These are phyloP conservation scores for Carpinus fangiana DNA, from an alignment of 306 rosid species.

Conservation along the genomic window DNA sequence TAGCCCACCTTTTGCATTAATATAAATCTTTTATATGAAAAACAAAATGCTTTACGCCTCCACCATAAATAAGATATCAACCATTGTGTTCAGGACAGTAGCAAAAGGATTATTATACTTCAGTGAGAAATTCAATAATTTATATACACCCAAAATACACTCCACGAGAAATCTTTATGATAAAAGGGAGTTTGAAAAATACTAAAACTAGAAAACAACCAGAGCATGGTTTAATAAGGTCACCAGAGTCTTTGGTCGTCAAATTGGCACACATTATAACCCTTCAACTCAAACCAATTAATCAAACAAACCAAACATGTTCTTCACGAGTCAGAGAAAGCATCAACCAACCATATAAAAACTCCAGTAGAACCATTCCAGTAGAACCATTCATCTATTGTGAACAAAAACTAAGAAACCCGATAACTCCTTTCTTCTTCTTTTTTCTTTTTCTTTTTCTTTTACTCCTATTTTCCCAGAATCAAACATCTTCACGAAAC, in stretches of 20 bases:
- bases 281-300: not conserved
- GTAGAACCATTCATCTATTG: not conserved
- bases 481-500: not conserved
- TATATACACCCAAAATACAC: not conserved
- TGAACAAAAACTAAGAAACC: no score
- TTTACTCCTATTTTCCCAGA: not conserved
- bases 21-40: not conserved
- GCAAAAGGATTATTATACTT: not conserved
- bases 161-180: not conserved
- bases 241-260: not conserved
- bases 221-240: not conserved
- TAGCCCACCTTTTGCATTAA: not conserved
- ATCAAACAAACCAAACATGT: not conserved
- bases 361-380: not conserved
- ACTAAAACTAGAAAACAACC: not conserved
- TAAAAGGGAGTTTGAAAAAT: not conserved
- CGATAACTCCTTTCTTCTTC: no score
- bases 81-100: not conserved
- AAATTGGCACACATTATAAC: not conserved
- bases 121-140: not conserved
- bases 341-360: not conserved
- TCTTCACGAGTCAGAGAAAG: not conserved
- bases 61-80: not conserved
- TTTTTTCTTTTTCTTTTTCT: no score
- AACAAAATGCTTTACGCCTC: not conserved